Conservation (phyloP, 345 rosid genomes). For the Cardamine resedifolia region DNA sequence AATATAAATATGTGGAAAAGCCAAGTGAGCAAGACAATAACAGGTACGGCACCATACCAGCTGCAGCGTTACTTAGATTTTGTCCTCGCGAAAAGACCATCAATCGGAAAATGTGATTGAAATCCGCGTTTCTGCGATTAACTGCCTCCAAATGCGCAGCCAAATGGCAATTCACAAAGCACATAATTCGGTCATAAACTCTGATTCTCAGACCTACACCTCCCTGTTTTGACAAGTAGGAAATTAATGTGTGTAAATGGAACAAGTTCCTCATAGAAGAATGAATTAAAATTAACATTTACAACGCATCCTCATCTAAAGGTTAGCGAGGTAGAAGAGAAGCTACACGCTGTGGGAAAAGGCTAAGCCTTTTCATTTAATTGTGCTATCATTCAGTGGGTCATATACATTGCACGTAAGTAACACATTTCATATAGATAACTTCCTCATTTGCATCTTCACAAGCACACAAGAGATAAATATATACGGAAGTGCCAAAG, state of each 20-base stretch:
- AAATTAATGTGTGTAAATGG: neutral
- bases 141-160: slow-evolving; percentile 90
- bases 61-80: slow-evolving; percentile 46
- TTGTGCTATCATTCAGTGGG: neutral
- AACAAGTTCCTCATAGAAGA: neutral
- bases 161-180: slow-evolving; percentile 81
- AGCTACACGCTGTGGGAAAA: neutral
- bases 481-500: neutral
- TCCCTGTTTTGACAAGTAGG: slow-evolving; percentile 49
- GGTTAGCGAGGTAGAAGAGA: neutral
- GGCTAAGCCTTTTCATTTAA: neutral
- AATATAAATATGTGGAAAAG: slow-evolving; percentile 72
- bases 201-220: slow-evolving; percentile 84
- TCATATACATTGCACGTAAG: neutral
- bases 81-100: slow-evolving; percentile 63
- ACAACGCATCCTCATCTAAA: neutral
- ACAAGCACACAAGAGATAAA: neutral
- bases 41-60: slow-evolving; percentile 93
- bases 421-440: neutral
- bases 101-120: slow-evolving; percentile 65
- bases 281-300: neutral
- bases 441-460: slow-evolving; percentile 2
- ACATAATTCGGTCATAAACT: slow-evolving; percentile 73
- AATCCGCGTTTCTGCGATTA: slow-evolving; percentile 72
- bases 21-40: slow-evolving; percentile 87